Conservation (phyloP, 768 basidiomycete species). For the Plicaturopsis crispa region DNA sequence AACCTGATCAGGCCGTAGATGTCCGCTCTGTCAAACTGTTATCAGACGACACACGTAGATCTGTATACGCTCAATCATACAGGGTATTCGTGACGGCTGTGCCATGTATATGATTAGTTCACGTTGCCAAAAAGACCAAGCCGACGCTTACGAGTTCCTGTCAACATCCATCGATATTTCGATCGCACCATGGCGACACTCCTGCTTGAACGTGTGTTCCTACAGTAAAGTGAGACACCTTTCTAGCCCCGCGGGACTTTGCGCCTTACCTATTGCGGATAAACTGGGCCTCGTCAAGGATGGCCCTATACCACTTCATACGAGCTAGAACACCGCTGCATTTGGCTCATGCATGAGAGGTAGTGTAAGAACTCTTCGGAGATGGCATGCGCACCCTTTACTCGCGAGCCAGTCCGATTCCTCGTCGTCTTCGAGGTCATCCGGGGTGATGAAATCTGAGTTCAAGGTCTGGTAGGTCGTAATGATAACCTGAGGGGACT, state of each 20-base stretch:
- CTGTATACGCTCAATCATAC: slow-evolving; percentile 26
- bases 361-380: background rate
- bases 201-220: slow-evolving; percentile 49
- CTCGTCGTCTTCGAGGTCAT: slow-evolving; percentile 35
- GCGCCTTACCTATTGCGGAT: slow-evolving; percentile 51
- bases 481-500: slow-evolving; percentile 47
- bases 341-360: background rate
- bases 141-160: too few relatives aligned
- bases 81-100: slow-evolving; percentile 69
- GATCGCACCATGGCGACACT: slow-evolving; percentile 53
- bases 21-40: slow-evolving; percentile 40
- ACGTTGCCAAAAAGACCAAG: too few relatives aligned
- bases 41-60: background rate
- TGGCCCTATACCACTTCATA: slow-evolving; percentile 57
- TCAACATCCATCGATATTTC: slow-evolving; percentile 73
- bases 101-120: too few relatives aligned
- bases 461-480: slow-evolving; percentile 75
- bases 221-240: slow-evolving; percentile 11
- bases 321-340: slow-evolving; percentile 53
- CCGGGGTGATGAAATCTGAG: slow-evolving; percentile 47
- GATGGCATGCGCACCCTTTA: slow-evolving; percentile 36
- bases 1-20: slow-evolving; percentile 68
- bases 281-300: slow-evolving; percentile 77
- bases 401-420: slow-evolving; percentile 39
- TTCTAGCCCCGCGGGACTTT: slow-evolving; percentile 1